Evolutionary conservation across 2,329 filamentous ascomycete genomes (phyloP).

Genomic region (Fusarium sp.): DNA sequence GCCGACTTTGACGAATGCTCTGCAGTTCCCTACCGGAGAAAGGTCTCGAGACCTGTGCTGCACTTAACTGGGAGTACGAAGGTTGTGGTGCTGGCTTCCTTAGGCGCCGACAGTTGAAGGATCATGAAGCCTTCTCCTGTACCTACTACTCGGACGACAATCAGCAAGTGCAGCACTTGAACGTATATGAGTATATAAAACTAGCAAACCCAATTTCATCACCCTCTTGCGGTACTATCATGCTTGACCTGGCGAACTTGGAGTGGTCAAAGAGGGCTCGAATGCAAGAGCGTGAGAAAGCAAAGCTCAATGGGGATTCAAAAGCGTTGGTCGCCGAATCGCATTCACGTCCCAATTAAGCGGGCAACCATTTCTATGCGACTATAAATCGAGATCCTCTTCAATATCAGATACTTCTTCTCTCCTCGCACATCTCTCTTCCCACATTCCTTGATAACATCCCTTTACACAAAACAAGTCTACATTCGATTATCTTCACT

Average conservation of each 20-base stretch:
- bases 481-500: too few relatives aligned
- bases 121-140: background rate
- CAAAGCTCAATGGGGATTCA: background rate
- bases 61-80: background rate
- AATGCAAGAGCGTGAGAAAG: background rate
- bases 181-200: background rate
- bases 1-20: background rate
- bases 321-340: background rate
- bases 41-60: too few relatives aligned
- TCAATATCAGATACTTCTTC: background rate
- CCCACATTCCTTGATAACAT: too few relatives aligned
- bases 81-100: background rate
- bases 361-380: background rate
- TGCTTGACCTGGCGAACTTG: background rate
- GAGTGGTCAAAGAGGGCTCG: background rate
- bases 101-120: background rate
- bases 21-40: too few relatives aligned
- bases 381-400: background rate
- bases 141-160: background rate
- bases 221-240: background rate
- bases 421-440: too few relatives aligned
- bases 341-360: background rate
- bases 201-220: background rate
- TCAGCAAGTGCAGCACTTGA: rapidly evolving
- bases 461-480: too few relatives aligned